Percentiles rank a stretch among this genome's conserved stretches.
phyloP scores from a whole-genome alignment of 2,329 filamentous ascomycete species.

The Verticillium klebahnii region DNA sequence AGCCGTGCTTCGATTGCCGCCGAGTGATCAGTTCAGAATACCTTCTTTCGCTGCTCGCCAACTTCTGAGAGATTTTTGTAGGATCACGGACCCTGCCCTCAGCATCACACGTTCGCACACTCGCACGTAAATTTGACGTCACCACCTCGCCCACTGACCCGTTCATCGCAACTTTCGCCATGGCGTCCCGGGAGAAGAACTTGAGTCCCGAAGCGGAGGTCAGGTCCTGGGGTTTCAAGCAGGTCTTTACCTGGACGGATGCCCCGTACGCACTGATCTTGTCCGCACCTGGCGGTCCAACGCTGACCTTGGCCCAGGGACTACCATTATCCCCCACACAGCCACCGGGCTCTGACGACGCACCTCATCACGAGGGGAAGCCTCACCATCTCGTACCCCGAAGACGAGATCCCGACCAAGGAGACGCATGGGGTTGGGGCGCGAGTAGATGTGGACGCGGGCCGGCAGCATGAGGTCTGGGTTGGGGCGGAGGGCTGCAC shows the following conservation, averaged over 20 bases:
- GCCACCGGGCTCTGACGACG: constrained; percentile 59
- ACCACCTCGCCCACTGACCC: neutral
- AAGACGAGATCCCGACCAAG: constrained; percentile 50
- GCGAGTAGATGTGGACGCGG: constrained; percentile 62
- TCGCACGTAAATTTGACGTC: neutral
- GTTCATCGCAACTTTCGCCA: neutral
- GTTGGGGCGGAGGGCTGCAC: constrained; percentile 62
- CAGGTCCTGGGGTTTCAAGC: constrained; percentile 62
- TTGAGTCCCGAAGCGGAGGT: constrained; percentile 56
- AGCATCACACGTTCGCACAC: neutral
- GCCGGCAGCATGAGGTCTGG: constrained; percentile 64
- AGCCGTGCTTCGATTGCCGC: too few relatives aligned
- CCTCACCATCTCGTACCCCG: constrained; percentile 63
- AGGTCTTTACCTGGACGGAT: constrained; percentile 71
- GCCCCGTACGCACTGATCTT: constrained; percentile 48
- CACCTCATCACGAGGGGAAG: constrained; percentile 63
- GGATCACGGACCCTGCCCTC: neutral
- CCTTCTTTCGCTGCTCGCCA: too few relatives aligned
- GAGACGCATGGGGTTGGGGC: constrained; percentile 56
- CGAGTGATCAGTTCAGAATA: too few relatives aligned
- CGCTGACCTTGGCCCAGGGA: neutral
- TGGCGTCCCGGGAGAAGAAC: constrained; percentile 8
- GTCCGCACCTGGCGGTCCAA: neutral
- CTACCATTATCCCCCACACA: constrained; percentile 61
- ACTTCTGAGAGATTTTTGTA: neutral